Percentiles rank a stretch among this genome's conserved stretches.
Evolutionary conservation across 352 stramenopile genomes (phyloP).

Genomic region (Stephanocyclus meneghinianus): DNA sequence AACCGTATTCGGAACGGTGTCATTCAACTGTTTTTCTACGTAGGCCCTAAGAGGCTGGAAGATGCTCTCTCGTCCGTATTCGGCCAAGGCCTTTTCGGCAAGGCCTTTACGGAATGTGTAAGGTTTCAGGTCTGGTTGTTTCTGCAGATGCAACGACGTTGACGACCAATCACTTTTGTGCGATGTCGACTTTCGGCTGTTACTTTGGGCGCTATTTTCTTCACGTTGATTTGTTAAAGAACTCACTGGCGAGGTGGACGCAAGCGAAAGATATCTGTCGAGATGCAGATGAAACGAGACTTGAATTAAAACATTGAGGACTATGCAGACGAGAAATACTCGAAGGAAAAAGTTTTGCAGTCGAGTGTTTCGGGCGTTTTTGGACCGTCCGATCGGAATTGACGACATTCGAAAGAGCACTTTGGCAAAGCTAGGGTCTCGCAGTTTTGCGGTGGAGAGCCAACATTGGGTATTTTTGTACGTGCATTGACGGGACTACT

Average conservation of each 20-base stretch:
- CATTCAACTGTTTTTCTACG: slow-evolving; percentile 59
- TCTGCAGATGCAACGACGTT: background rate
- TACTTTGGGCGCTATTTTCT: too few relatives aligned
- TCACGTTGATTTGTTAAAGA: background rate
- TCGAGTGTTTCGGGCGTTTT: background rate
- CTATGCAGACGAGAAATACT: slow-evolving; percentile 10
- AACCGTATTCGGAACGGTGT: slow-evolving; percentile 49
- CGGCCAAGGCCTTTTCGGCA: slow-evolving; percentile 30
- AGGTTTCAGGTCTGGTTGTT: background rate
- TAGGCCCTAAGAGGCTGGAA: slow-evolving; percentile 61
- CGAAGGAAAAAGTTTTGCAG: slow-evolving; percentile 20
- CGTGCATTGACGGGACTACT: too few relatives aligned
- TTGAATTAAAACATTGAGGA: slow-evolving; percentile 30
- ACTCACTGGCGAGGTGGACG: background rate
- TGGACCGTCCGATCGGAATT: background rate
- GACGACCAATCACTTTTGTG: background rate
- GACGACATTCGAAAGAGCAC: background rate
- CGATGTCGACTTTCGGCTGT: too few relatives aligned
- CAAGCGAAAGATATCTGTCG: slow-evolving; percentile 5
- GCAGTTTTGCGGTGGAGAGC: too few relatives aligned
- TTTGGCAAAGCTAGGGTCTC: too few relatives aligned
- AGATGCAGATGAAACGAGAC: slow-evolving; percentile 23
- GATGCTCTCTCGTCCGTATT: slow-evolving; percentile 30
- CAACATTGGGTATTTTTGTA: too few relatives aligned
- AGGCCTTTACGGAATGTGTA: slow-evolving; percentile 29